Evolutionary conservation across 768 basidiomycete genomes (phyloP).

Genomic region (Psilocybe cubensis): DNA sequence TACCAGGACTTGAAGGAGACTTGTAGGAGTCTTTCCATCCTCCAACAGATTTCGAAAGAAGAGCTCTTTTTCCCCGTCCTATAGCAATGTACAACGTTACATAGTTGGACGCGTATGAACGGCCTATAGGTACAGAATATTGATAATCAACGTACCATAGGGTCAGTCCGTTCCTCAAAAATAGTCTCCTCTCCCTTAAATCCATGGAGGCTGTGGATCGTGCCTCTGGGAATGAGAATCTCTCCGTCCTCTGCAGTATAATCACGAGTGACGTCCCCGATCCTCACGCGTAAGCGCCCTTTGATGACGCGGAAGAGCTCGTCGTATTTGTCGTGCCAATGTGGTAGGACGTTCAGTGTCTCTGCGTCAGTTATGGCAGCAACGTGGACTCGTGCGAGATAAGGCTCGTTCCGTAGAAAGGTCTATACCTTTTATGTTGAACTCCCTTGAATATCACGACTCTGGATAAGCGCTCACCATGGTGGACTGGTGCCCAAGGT

Average conservation of each 20-base stretch:
- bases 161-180: conserved; percentile 34
- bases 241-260: conserved; percentile 35
- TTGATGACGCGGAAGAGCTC: conserved; percentile 33
- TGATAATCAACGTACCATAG: conserved; percentile 24
- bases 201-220: conserved; percentile 28
- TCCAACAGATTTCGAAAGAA: conserved; percentile 35
- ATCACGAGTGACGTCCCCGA: conserved; percentile 22
- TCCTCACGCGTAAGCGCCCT: conserved; percentile 31
- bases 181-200: conserved; percentile 30
- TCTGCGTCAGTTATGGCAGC: conserved; percentile 26
- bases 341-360: conserved; percentile 29
- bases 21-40: conserved; percentile 17
- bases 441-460: background rate
- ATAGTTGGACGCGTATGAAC: too few relatives aligned
- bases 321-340: conserved; percentile 39
- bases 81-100: background rate
- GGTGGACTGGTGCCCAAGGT: conserved; percentile 5
- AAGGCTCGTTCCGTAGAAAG: conserved; percentile 33
- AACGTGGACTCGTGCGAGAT: conserved; percentile 25
- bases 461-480: conserved; percentile 1
- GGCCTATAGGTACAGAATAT: background rate
- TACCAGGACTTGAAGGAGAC: conserved; percentile 23
- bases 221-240: conserved; percentile 30
- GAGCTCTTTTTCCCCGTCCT: conserved; percentile 36
- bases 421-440: conserved; percentile 18